Percentiles rank a stretch among this genome's conserved stretches.
These are phyloP conservation scores for Paulownia fortunei DNA, from an alignment of 257 asterid species.

Conservation along the genomic window DNA sequence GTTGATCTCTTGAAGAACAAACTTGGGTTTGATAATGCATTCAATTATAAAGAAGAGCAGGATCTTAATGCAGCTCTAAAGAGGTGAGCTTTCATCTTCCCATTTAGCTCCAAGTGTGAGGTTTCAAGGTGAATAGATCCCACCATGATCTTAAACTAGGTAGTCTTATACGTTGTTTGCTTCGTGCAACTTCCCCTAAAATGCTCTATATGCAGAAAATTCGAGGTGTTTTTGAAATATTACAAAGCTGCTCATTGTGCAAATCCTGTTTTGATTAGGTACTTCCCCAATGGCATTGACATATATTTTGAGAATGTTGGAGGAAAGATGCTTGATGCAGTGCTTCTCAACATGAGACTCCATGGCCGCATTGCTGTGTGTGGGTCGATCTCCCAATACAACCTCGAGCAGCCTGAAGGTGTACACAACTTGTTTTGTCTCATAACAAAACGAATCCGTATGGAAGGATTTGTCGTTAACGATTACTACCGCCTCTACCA, in stretches of 20 bases:
- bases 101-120: background rate
- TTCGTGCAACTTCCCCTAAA: too few species aligned
- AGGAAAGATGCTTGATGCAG: background rate
- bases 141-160: background rate
- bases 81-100: slow-evolving; percentile 29
- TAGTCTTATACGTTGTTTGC: background rate
- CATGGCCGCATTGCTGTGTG: background rate
- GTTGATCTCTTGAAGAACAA: slow-evolving; percentile 60
- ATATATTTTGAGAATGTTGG: background rate
- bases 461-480: background rate
- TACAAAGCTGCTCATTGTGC: too few species aligned
- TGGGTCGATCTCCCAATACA: background rate
- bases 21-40: slow-evolving; percentile 57
- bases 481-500: background rate
- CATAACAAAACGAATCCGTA: background rate
- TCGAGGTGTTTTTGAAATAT: too few species aligned
- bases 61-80: slow-evolving; percentile 50
- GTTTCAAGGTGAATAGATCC: background rate
- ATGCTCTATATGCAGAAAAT: background rate
- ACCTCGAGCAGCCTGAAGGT: background rate
- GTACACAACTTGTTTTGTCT: background rate
- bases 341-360: background rate
- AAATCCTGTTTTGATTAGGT: background rate
- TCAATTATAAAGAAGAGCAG: slow-evolving; percentile 58
- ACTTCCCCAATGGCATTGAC: background rate